Conservation (phyloP, 1,139 yeast species). For the Candida buenavistaensis region DNA sequence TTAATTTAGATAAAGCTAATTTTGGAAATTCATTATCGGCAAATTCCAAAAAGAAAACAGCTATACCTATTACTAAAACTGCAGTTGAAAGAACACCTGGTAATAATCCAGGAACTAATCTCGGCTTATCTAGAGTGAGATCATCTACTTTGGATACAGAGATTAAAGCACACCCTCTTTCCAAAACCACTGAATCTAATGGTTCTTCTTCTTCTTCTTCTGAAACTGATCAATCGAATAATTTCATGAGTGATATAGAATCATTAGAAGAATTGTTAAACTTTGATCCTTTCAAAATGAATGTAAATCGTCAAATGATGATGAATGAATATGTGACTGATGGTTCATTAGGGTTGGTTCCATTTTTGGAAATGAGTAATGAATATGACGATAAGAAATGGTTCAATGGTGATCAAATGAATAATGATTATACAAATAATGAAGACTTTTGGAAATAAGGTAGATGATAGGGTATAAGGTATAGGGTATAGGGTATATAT, state of each 20-base stretch:
- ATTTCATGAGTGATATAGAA: slow-evolving; percentile 18
- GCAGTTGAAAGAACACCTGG: slow-evolving; percentile 25
- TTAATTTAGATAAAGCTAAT: slow-evolving; percentile 23
- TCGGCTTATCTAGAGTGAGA: slow-evolving; percentile 8
- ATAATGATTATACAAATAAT: too few species aligned
- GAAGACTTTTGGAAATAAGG: too few species aligned
- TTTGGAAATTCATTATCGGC: slow-evolving; percentile 4
- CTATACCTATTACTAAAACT: slow-evolving; percentile 24
- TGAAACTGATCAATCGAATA: slow-evolving; percentile 1
- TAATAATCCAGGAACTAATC: slow-evolving; percentile 4
- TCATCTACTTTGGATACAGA: slow-evolving; percentile 9
- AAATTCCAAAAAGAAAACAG: slow-evolving; percentile 19
- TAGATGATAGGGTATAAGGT: too few species aligned
- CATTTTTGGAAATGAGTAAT: slow-evolving; percentile 40
- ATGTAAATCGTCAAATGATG: slow-evolving; percentile 35
- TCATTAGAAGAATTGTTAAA: slow-evolving; percentile 31
- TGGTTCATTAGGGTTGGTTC: slow-evolving; percentile 65
- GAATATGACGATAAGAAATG: slow-evolving; percentile 1
- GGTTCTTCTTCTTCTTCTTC: too few species aligned
- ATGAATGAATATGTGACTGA: slow-evolving; percentile 64
- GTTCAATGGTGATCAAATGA: too few species aligned
- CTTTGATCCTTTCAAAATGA: slow-evolving; percentile 44
- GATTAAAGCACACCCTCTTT: neutral
- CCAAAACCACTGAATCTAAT: neutral
- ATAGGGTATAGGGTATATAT: too few species aligned